Evolutionary conservation across 1,284 basidiomycete genomes (phyloP), one percentile per base, ranked within the genome.

Genomic region (Ganoderma meredithae): DNA sequence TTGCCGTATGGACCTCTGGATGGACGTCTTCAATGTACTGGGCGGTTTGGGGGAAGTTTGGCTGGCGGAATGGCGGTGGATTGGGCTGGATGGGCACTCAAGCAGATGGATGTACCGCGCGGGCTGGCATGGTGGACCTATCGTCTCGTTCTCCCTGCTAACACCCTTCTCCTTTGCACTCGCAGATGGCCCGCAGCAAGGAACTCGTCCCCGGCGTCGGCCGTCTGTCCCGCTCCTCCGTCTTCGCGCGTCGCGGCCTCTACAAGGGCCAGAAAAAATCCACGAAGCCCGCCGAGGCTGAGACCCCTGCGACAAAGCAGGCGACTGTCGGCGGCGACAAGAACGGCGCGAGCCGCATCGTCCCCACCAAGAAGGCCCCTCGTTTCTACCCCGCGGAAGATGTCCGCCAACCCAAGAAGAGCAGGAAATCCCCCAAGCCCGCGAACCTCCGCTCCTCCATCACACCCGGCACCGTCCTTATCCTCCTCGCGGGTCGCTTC

Each of bases 351-450:
- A 94, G 92, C 80, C 95, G 97, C 82, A 83, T 93, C 70, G 88
- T 96, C 78, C 93, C 97, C 77, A 91, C 91, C 58, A 78, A 85
- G 73, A 98, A 98, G 85, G 96, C 96, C 63, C 87, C 95, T 67
- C 95, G 95, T 79, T 98, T 93, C 91, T 99, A 99, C 88, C 96
- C 97, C 67, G 94, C 96, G 73, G 97, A 99, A 82, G 97, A 99
- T 81, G 92, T 97, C 71, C 91, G 88, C 76, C 86, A 88, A 79
- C 95, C 95, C 80, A 98, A 97, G 89, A 93, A 93, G 83, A 93
- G 88, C 82, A 94, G 97, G 80, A 99, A 99, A 88, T 84, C 88
- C 60, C 86, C 90, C 76, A 92, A 89, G 82, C 86, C 91, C 69
- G 82, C 95, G 73, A 85, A 86, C 73, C 90, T 99, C 76, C 95